phyloP scores from a whole-genome alignment of 305 asterid genomes.

The Petunia hybrid region DNA sequence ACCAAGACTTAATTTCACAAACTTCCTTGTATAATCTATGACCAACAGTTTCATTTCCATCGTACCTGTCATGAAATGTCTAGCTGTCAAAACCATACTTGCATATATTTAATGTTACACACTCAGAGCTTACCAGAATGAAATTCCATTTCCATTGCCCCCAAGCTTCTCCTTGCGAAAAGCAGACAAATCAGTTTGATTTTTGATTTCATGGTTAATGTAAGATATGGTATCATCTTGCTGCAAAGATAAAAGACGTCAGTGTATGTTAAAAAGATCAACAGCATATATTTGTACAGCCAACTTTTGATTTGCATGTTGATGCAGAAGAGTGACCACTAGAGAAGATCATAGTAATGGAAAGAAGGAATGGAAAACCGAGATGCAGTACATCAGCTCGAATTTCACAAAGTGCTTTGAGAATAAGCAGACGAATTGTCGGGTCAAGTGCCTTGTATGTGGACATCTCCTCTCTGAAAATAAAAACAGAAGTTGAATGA shows the following conservation, averaged over 20 bases:
- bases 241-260: conserved; percentile 51
- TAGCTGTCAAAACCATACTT: conserved; percentile 30
- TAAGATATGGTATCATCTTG: conserved; percentile 68
- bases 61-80: conserved; percentile 63
- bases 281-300: conserved; percentile 5
- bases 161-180: conserved; percentile 77
- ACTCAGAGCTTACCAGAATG: conserved; percentile 63
- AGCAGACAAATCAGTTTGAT: conserved; percentile 55
- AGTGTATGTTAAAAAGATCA: conserved; percentile 12
- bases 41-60: conserved; percentile 70
- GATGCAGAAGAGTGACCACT: conserved; percentile 26
- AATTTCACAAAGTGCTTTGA: conserved; percentile 91
- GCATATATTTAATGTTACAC: conserved; percentile 30
- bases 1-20: conserved; percentile 38
- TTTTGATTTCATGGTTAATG: conserved; percentile 60
- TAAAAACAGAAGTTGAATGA: background rate
- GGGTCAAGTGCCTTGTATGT: conserved; percentile 79
- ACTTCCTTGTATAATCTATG: conserved; percentile 89
- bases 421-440: conserved; percentile 67
- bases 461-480: conserved; percentile 73
- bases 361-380: conserved; percentile 28
- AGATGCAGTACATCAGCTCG: conserved; percentile 75
- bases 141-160: conserved; percentile 64
- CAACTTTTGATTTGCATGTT: conserved; percentile 20
- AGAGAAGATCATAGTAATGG: conserved; percentile 18